A percentile compares a stretch with the other conserved stretches of the same genome.
These are phyloP conservation scores for Aciculosporium take DNA, from an alignment of 2,329 filamentous ascomycete genomes.

Conservation along the genomic window DNA sequence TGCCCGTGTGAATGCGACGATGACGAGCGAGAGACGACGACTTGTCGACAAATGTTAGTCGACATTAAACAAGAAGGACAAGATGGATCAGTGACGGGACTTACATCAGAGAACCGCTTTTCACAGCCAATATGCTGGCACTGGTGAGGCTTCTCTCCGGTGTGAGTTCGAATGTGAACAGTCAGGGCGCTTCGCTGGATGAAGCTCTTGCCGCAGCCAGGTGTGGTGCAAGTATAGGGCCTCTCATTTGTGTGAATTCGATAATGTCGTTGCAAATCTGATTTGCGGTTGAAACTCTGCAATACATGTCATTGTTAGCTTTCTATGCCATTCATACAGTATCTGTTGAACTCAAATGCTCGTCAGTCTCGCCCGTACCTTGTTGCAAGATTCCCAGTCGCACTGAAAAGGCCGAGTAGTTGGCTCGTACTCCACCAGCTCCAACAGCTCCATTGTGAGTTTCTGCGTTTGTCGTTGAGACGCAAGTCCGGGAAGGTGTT, in stretches of 20 bases:
- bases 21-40: constrained; percentile 52
- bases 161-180: constrained; percentile 57
- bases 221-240: constrained; percentile 46
- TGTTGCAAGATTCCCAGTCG: constrained; percentile 47
- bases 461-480: background rate
- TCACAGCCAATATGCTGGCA: constrained; percentile 52
- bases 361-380: constrained; percentile 29
- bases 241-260: constrained; percentile 60
- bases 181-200: constrained; percentile 57
- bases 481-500: background rate
- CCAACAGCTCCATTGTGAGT: constrained; percentile 44
- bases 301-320: background rate
- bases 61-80: background rate
- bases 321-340: background rate
- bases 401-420: constrained; percentile 49
- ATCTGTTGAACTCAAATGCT: background rate
- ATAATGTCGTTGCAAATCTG: constrained; percentile 55
- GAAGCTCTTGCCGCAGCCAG: constrained; percentile 54
- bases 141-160: constrained; percentile 57
- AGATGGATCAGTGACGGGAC: constrained; percentile 15
- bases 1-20: constrained; percentile 51
- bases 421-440: constrained; percentile 50
- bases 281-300: constrained; percentile 60
- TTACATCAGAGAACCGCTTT: constrained; percentile 56
- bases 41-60: constrained; percentile 20